Evolutionary conservation across 371 early-diverging fungal species (phyloP).

Genomic region (Saksenaea vasiformis): DNA sequence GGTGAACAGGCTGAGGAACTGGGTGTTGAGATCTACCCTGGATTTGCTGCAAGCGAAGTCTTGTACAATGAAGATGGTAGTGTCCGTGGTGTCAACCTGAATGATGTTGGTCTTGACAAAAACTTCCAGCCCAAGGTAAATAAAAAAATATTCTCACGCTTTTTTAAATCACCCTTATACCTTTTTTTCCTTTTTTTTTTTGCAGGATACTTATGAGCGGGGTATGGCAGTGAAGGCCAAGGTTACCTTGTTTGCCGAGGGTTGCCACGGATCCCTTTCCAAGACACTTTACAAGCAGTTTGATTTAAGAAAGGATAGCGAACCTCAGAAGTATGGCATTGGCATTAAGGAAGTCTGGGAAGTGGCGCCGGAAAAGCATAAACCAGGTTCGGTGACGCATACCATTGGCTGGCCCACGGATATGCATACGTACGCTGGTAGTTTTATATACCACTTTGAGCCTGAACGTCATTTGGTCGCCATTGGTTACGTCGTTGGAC

Average conservation of each 20-base stretch:
- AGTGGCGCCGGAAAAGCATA: conserved; percentile 82
- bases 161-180: not conserved
- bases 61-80: conserved; percentile 88
- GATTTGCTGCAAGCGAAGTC: conserved; percentile 92
- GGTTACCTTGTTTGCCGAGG: conserved; percentile 96
- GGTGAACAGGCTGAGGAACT: conserved; percentile 96
- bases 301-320: conserved; percentile 81
- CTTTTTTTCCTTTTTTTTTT: conserved; percentile 12
- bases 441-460: conserved; percentile 95
- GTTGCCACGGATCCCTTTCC: conserved; percentile 95
- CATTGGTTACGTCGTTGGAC: conserved; percentile 89
- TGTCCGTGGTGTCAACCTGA: conserved; percentile 93
- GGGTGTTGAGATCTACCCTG: conserved; percentile 95
- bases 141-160: conserved; percentile 5
- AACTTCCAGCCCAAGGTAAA: conserved; percentile 81
- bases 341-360: conserved; percentile 99
- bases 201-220: conserved; percentile 83
- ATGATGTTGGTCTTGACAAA: conserved; percentile 94
- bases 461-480: conserved; percentile 77
- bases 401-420: conserved; percentile 94
- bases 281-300: conserved; percentile 89
- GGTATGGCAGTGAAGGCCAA: conserved; percentile 96
- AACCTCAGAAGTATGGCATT: conserved; percentile 90
- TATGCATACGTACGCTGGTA: conserved; percentile 90
- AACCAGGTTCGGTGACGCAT: conserved; percentile 87